Evolutionary conservation across 257 asterid genomes (phyloP).

Genomic region (Nicotiana noctiflora): DNA sequence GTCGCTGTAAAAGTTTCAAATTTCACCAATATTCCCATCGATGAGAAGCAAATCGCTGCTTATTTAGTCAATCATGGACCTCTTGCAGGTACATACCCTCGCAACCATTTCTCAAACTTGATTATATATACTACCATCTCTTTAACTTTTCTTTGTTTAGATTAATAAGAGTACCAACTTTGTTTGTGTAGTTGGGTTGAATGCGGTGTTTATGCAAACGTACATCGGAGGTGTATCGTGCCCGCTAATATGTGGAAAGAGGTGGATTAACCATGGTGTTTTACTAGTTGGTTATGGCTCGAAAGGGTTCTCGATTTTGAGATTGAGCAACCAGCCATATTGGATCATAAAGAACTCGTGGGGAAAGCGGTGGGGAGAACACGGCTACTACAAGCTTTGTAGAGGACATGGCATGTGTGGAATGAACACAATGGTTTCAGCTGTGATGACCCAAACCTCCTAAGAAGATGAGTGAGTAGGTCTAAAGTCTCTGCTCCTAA

Average conservation of each 20-base stretch:
- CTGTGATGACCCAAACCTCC: slow-evolving; percentile 44
- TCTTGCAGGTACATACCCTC: slow-evolving; percentile 45
- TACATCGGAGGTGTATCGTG: slow-evolving; percentile 84
- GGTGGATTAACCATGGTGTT: slow-evolving; percentile 58
- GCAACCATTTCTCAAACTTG: neutral
- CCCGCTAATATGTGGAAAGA: slow-evolving; percentile 66
- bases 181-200: slow-evolving; percentile 51
- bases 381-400: slow-evolving; percentile 60
- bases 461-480: neutral
- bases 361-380: slow-evolving; percentile 81
- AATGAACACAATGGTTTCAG: slow-evolving; percentile 72
- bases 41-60: slow-evolving; percentile 67
- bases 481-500: neutral
- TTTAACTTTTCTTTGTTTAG: no score
- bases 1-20: slow-evolving; percentile 45
- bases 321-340: slow-evolving; percentile 60
- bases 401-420: slow-evolving; percentile 81
- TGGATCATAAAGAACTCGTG: slow-evolving; percentile 90
- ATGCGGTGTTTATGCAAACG: slow-evolving; percentile 84
- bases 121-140: no score
- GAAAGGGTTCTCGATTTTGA: slow-evolving; percentile 59
- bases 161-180: neutral
- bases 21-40: slow-evolving; percentile 46
- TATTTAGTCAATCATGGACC: slow-evolving; percentile 67
- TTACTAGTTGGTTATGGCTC: slow-evolving; percentile 78